Conservation (phyloP, 192 early-diverging fungal species). For the Thoreauomyces humboldtii region DNA sequence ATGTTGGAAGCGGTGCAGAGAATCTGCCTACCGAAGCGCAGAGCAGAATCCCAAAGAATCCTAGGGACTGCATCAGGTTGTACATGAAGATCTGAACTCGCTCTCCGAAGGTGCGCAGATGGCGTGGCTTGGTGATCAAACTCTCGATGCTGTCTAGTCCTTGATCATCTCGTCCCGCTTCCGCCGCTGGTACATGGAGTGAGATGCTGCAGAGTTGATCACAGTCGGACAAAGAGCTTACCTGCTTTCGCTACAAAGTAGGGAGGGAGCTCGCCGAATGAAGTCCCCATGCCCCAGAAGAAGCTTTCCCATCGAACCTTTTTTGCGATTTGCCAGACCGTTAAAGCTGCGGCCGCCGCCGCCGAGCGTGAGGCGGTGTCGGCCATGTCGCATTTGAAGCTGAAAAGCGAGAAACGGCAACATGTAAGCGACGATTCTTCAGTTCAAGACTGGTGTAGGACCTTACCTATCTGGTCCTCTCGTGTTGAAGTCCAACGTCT, state of each 20-base stretch:
- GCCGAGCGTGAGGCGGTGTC: constrained; percentile 9
- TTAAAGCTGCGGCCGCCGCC: constrained; percentile 33
- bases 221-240: constrained; percentile 40
- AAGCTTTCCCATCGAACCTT: constrained; percentile 78
- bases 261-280: constrained; percentile 90
- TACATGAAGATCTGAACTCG: constrained; percentile 65
- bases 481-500: constrained; percentile 68
- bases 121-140: constrained; percentile 45
- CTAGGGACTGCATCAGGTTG: constrained; percentile 69
- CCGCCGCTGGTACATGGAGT: constrained; percentile 29
- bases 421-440: neutral
- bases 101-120: constrained; percentile 65
- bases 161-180: constrained; percentile 43
- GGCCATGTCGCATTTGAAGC: constrained; percentile 31
- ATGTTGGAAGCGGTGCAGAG: neutral
- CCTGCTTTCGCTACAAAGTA: constrained; percentile 91
- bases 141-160: constrained; percentile 39
- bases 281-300: constrained; percentile 92
- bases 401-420: constrained; percentile 5
- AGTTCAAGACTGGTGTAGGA: too few relatives aligned
- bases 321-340: constrained; percentile 61
- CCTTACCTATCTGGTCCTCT: constrained; percentile 61
- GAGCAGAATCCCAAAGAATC: constrained; percentile 87
- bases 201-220: neutral
- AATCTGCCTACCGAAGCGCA: constrained; percentile 73